A percentile compares a stretch with the other conserved stretches of the same genome.
These are phyloP conservation scores for Mucor velutinosus DNA, from an alignment of 371 early-diverging fungal species.

Conservation along the genomic window DNA sequence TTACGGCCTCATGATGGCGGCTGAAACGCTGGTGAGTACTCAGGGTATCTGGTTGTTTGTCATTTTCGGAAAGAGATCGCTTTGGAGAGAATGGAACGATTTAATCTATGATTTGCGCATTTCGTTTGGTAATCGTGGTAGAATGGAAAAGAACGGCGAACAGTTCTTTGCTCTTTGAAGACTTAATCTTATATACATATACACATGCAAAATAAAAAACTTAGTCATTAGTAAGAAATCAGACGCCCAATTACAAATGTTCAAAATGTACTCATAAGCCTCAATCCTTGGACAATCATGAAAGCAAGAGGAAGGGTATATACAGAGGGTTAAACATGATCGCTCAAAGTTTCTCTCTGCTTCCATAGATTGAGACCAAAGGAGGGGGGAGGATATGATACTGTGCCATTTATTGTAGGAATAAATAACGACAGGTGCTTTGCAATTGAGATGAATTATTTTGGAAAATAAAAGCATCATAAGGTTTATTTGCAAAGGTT, in stretches of 20 bases:
- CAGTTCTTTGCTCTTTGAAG: slow-evolving; percentile 58
- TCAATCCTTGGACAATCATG: not conserved
- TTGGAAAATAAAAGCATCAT: slow-evolving; percentile 17
- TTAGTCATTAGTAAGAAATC: not conserved
- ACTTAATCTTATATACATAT: not conserved
- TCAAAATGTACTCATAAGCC: not conserved
- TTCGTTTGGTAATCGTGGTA: slow-evolving; percentile 33
- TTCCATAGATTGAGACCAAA: not conserved
- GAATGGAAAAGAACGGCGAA: slow-evolving; percentile 53
- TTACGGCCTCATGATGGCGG: slow-evolving; percentile 56
- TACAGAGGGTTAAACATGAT: not conserved
- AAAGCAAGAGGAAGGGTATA: not conserved
- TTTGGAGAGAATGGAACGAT: slow-evolving; percentile 58
- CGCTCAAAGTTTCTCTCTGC: not conserved
- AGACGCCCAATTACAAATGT: not conserved
- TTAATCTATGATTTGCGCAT: slow-evolving; percentile 44
- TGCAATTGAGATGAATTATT: slow-evolving; percentile 34
- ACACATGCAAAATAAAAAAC: not conserved
- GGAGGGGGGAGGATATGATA: slow-evolving; percentile 21
- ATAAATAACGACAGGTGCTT: slow-evolving; percentile 48
- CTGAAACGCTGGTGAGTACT: slow-evolving; percentile 56
- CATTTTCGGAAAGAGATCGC: slow-evolving; percentile 60
- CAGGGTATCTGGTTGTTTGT: slow-evolving; percentile 59
- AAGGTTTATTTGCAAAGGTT: slow-evolving; percentile 55
- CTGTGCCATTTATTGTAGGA: slow-evolving; percentile 20